A percentile compares a stretch with the other conserved stretches of the same genome.
Evolutionary conservation across 345 rosid genomes (phyloP).

Genomic region (Eucalyptus albens): DNA sequence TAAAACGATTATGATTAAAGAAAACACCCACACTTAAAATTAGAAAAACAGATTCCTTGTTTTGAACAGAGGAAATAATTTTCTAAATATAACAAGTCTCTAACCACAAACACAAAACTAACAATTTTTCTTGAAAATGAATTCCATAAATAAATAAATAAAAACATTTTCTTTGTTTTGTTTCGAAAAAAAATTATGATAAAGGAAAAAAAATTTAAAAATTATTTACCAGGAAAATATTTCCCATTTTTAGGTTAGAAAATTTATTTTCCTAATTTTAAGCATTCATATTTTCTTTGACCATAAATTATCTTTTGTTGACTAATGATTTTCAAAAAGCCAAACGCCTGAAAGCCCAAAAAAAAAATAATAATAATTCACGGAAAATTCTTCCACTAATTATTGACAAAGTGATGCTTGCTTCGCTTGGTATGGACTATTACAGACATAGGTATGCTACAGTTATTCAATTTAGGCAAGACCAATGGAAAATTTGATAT

Average conservation of each 20-base stretch:
- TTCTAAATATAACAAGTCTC: neutral
- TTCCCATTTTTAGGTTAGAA: neutral
- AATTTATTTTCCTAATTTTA: no score
- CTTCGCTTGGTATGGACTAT: neutral
- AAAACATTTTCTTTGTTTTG: no score
- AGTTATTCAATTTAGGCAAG: neutral
- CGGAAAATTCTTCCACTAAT: neutral
- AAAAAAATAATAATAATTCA: neutral
- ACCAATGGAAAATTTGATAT: neutral
- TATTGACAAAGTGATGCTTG: neutral
- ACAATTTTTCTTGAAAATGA: neutral
- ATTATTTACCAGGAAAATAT: neutral
- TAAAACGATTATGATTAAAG: neutral
- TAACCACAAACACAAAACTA: neutral
- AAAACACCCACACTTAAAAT: neutral
- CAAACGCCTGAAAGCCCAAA: neutral
- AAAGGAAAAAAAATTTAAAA: neutral
- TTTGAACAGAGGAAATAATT: neutral
- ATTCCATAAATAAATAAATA: no score
- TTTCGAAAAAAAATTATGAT: neutral
- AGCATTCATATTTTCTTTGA: neutral
- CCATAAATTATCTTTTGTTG: neutral
- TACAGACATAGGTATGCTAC: neutral
- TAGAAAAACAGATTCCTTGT: neutral
- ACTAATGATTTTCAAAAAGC: neutral